Base-by-base conservation (phyloP, 1,284 basidiomycete species). In the Ceratobasidium sp. region DNA sequence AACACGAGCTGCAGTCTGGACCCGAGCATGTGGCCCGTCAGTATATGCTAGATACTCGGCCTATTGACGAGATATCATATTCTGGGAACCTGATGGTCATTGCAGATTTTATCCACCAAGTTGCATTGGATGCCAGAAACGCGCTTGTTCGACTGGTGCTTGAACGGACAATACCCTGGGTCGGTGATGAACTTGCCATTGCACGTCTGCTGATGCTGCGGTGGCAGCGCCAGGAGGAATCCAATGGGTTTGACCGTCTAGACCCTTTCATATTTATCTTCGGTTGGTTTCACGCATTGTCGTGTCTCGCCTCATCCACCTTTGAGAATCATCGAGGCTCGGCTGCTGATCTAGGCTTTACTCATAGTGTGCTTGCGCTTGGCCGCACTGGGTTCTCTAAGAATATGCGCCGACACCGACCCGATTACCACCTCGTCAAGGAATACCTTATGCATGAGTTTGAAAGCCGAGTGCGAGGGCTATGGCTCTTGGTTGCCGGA, bases 301-400 rank as follows among this genome's bases (percentile, higher is more conserved):
- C 51, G 8, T 13, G 6, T 29, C 64, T 66, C 7, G 43, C 43
- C 6, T n/a, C 44, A 15, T 6, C 7, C 13, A 34, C 32, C 13
- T 51, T 66, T 66, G 64, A 66, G 40, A 51, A 37, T 9, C 8
- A 22, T 19, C 44, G 64, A 13, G 64, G 64, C 7, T 43, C 43
- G 2, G 7, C 8, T 11, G 15, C 43, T 43, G 44, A 22, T 22
- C 22, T 49, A 34, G 43, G 43, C 4, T 66, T 66, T 66, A 19
- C 7, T 7, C 44, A 29, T 17, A 44, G 34, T 64, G 61, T 64
- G 5, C 22, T 51, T 49, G n/a, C 49, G 17, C 19, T 15, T 66
- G 22, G 1, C 19, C 44, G 64, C 3, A 46, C 43, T 22, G 64
- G 64, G 6, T 25, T 66, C 7, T 29, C 40, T 11, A 17, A 13